Conservation (phyloP, 495 filamentous ascomycete species). For the Aspergillus coremiiformis region DNA sequence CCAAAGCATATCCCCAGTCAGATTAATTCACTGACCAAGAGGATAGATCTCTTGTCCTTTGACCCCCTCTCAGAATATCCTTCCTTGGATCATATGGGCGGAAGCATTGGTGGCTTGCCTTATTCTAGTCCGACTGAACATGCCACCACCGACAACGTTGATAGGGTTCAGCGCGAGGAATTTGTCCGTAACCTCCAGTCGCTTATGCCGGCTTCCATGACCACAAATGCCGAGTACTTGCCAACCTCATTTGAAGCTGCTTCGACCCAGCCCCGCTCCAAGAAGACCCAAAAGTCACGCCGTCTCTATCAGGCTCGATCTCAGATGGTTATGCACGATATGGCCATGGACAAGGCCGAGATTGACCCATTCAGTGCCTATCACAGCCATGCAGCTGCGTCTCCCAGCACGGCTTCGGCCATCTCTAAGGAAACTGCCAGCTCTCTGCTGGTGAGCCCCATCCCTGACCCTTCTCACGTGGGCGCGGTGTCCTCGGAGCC, state of each 20-base stretch:
- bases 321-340: not conserved
- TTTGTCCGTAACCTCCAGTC: constrained; percentile 15
- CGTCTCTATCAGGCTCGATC: constrained; percentile 19
- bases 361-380: constrained; percentile 5
- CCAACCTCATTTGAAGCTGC: constrained; percentile 7
- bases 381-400: constrained; percentile 1
- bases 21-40: constrained; percentile 5
- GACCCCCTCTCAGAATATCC: constrained; percentile 15
- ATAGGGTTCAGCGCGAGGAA: constrained; percentile 11
- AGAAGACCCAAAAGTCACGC: constrained; percentile 15
- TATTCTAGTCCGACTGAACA: constrained; percentile 6
- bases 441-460: constrained; percentile 13
- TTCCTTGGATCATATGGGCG: constrained; percentile 9
- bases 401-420: constrained; percentile 9
- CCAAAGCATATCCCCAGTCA: constrained; percentile 5
- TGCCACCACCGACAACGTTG: constrained; percentile 1
- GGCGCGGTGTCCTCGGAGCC: constrained; percentile 9
- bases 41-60: constrained; percentile 17
- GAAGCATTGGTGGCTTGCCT: constrained; percentile 1
- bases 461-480: constrained; percentile 5
- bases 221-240: constrained; percentile 5
- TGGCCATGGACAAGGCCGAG: not conserved
- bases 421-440: constrained; percentile 7
- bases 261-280: constrained; percentile 10
- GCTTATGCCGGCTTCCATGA: constrained; percentile 12